These are phyloP conservation scores for Paramecium tetraurelia DNA, from an alignment of 73 alveolate genomes.

Conservation along the genomic window DNA sequence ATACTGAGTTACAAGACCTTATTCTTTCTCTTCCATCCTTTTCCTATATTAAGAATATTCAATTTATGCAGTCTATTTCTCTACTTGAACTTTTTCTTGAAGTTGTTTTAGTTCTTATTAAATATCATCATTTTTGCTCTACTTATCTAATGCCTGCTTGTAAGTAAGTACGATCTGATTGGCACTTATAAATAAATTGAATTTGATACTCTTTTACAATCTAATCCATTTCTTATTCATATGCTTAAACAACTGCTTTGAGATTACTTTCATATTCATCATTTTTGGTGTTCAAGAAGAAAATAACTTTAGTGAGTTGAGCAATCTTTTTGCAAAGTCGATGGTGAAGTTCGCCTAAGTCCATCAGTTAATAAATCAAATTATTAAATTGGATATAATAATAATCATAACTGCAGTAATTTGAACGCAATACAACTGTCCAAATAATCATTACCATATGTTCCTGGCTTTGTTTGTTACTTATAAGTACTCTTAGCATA, in stretches of 20 bases:
- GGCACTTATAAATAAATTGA: constrained; percentile 52
- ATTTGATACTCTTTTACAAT: constrained; percentile 72
- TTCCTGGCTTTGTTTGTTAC: background rate
- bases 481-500: background rate
- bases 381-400: background rate
- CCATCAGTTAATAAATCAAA: constrained; percentile 6
- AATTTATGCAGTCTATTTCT: constrained; percentile 67
- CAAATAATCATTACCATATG: background rate
- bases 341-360: constrained; percentile 55
- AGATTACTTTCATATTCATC: constrained; percentile 79
- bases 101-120: constrained; percentile 62
- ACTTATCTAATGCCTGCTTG: constrained; percentile 77
- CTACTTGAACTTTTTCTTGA: constrained; percentile 67
- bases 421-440: background rate
- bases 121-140: constrained; percentile 62
- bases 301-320: constrained; percentile 91
- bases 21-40: constrained; percentile 73
- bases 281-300: constrained; percentile 89
- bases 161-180: constrained; percentile 74
- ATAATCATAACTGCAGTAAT: background rate
- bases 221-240: constrained; percentile 86
- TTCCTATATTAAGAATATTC: constrained; percentile 64
- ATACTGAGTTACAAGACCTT: constrained; percentile 63
- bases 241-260: constrained; percentile 77
- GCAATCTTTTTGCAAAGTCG: constrained; percentile 77